Evolutionary conservation across 371 early-diverging fungal species (phyloP), one percentile per base, ranked within the genome.

Genomic region (Neoconidiobolus thromboides): DNA sequence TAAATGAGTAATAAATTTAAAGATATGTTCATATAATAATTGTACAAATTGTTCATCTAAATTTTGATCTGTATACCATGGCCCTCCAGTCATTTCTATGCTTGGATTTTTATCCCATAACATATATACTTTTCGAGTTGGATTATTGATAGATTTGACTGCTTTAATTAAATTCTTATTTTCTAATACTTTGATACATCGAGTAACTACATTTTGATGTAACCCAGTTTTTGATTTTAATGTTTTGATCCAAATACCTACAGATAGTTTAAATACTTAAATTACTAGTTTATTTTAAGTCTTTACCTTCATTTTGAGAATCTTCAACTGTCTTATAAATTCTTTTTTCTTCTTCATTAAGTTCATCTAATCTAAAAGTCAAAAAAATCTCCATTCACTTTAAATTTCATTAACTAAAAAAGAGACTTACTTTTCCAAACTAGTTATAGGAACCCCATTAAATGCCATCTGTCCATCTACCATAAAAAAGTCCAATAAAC

Each of bases 61-160:
- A 61, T 94, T 95, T 64, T 93, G 88, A 71, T 97, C 96, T 0
- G 88, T 91, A 68, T 87, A 99, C 93, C 96, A 99, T 26, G 90
- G 85, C 14, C 98, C 97, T 64, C 98, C 99, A 36, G 96, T 94
- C 6, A 98, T 76, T 63, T 96, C 96, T 40, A 81, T 82, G 7
- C 93, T 91, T 1, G 98, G 96, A 0, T 80, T 78, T 48, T 89
- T 55, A 59, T 93, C 87, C 60, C 73, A 85, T 26, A 97, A 75
- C 91, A 99, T 93, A 71, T 96, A 98, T 36, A 91, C 76, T 63
- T 95, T 96, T 61, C 87, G 81, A 10, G 89, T 88, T 0, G 93
- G 87, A 65, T 76, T 76, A 83, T 98, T 98, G 66, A 97, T 85
- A 9, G 89, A 87, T 63, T 95, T 97, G 61, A 97, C 81, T 6